Percentiles rank a stretch among this genome's conserved stretches.
phyloP scores from a whole-genome alignment of 805 yeast genomes.

The Spathaspora arborariae region DNA sequence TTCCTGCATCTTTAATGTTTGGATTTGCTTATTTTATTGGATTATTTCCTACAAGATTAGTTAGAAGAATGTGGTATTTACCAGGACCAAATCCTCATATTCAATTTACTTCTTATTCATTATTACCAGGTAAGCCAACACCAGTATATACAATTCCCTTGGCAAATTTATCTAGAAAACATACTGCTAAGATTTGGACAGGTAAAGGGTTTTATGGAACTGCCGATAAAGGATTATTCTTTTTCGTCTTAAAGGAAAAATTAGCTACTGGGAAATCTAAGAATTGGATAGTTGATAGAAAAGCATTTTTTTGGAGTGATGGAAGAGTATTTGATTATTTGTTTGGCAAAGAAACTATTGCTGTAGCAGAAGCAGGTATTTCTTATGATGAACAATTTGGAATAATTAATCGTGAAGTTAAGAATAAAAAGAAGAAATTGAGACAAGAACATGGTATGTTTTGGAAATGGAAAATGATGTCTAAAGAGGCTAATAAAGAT shows the following conservation, averaged over 20 bases:
- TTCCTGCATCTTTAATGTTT: constrained; percentile 25
- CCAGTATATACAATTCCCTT: constrained; percentile 71
- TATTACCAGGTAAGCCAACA: constrained; percentile 71
- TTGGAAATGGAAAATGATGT: constrained; percentile 50
- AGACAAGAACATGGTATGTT: constrained; percentile 55
- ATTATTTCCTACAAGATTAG: constrained; percentile 61
- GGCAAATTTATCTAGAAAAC: constrained; percentile 49
- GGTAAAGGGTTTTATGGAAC: constrained; percentile 89
- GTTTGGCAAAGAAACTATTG: constrained; percentile 78
- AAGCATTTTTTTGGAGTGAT: constrained; percentile 91
- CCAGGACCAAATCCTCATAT: constrained; percentile 59
- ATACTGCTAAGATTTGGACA: constrained; percentile 70
- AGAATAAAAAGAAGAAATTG: constrained; percentile 47
- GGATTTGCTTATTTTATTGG: constrained; percentile 27
- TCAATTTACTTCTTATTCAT: constrained; percentile 69
- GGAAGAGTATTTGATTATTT: constrained; percentile 79
- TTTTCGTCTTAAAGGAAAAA: constrained; percentile 65
- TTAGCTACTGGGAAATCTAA: constrained; percentile 29
- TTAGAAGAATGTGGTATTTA: constrained; percentile 73
- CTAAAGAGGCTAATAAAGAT: constrained; percentile 29
- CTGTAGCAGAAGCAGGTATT: constrained; percentile 69
- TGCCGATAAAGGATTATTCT: constrained; percentile 67
- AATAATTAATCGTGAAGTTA: constrained; percentile 43
- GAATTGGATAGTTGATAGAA: constrained; percentile 79
- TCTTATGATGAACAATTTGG: constrained; percentile 58